A percentile compares a stretch with the other conserved stretches of the same genome.
phyloP scores from a whole-genome alignment of 495 filamentous ascomycete species.

The Penicillium goetzii region DNA sequence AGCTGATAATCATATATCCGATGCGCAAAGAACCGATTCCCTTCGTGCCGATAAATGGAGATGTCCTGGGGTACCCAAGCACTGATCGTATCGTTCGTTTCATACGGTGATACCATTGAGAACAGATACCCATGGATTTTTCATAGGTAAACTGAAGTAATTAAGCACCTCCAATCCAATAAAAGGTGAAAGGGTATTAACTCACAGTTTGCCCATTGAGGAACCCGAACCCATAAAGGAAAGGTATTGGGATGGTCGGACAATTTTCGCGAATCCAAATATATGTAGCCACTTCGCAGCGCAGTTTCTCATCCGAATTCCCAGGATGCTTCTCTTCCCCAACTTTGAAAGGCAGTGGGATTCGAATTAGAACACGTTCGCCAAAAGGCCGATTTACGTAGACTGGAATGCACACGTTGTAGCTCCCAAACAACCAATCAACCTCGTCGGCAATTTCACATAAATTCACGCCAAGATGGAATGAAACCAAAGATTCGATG shows the following conservation, averaged over 20 bases:
- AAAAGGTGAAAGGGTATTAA: neutral
- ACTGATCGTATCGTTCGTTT: too few relatives aligned
- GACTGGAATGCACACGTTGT: slow-evolving; percentile 45
- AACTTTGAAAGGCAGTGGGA: slow-evolving; percentile 44
- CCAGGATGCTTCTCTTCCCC: slow-evolving; percentile 39
- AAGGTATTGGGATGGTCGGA: slow-evolving; percentile 37
- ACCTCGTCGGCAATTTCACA: slow-evolving; percentile 28
- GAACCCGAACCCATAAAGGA: slow-evolving; percentile 44
- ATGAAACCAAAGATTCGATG: slow-evolving; percentile 31
- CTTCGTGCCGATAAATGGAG: too few relatives aligned
- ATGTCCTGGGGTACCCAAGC: too few relatives aligned
- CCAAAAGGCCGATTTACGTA: slow-evolving; percentile 24
- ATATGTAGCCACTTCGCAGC: slow-evolving; percentile 43
- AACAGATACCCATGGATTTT: too few relatives aligned
- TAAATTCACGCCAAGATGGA: slow-evolving; percentile 27
- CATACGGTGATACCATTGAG: too few relatives aligned
- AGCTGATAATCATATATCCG: slow-evolving; percentile 41
- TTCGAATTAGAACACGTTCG: slow-evolving; percentile 37
- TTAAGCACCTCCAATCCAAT: neutral
- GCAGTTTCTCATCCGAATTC: slow-evolving; percentile 45
- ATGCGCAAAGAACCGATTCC: too few relatives aligned
- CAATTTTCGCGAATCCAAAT: slow-evolving; percentile 42
- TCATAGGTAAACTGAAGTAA: too few relatives aligned
- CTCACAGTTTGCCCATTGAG: neutral
- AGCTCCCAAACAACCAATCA: slow-evolving; percentile 43